Evolutionary conservation across 805 yeast genomes (phyloP).

Genomic region (Novakomyces olei): DNA sequence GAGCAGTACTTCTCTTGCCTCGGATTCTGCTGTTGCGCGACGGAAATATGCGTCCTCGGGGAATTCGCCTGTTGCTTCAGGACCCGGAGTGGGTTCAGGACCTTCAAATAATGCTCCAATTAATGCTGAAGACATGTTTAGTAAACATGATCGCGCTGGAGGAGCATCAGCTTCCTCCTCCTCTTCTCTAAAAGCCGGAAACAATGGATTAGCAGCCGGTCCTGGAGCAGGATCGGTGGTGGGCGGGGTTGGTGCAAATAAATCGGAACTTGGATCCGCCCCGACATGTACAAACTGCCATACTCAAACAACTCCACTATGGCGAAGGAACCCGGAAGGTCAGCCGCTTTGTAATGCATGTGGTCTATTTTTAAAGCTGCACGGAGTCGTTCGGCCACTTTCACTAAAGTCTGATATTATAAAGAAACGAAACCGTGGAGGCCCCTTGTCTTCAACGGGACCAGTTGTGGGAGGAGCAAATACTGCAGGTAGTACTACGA

Average conservation of each 20-base stretch:
- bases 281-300: slow-evolving; percentile 38
- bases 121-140: no score
- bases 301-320: slow-evolving; percentile 78
- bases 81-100: no score
- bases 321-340: slow-evolving; percentile 87
- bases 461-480: no score
- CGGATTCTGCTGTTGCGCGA: no score
- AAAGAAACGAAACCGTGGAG: slow-evolving; percentile 66
- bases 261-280: slow-evolving; percentile 8
- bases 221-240: no score
- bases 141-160: slow-evolving; percentile 1
- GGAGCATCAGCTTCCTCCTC: neutral
- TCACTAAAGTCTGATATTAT: slow-evolving; percentile 82
- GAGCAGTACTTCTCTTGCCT: no score
- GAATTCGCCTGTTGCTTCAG: no score
- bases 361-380: slow-evolving; percentile 75
- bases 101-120: no score
- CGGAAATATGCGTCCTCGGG: no score
- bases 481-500: neutral
- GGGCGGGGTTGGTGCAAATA: neutral
- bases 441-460: no score
- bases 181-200: no score
- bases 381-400: slow-evolving; percentile 86
- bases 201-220: no score
- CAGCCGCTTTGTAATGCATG: slow-evolving; percentile 91